A percentile compares a stretch with the other conserved stretches of the same genome.
phyloP scores from a whole-genome alignment of 2,329 filamentous ascomycete genomes.

The Penicillium paneum region DNA sequence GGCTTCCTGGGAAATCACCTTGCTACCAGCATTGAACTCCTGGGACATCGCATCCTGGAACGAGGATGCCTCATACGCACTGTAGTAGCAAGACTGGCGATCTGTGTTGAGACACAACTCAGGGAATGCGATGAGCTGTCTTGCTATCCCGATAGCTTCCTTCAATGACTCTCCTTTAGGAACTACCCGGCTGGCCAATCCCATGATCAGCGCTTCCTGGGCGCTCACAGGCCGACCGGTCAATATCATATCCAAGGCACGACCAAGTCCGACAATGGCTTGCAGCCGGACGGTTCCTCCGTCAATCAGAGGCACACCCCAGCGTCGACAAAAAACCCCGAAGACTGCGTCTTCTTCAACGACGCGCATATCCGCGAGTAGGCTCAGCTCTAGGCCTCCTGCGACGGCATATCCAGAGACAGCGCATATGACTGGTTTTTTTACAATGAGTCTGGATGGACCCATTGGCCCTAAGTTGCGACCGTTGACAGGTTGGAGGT shows the following conservation, averaged over 20 bases:
- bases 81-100: constrained; percentile 49
- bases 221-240: constrained; percentile 52
- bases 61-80: constrained; percentile 47
- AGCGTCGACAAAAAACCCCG: constrained; percentile 56
- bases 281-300: constrained; percentile 55
- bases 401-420: constrained; percentile 55
- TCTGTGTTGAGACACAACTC: constrained; percentile 54
- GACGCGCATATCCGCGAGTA: constrained; percentile 54
- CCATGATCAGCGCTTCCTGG: constrained; percentile 51
- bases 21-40: constrained; percentile 15
- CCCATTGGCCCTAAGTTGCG: constrained; percentile 51
- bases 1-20: constrained; percentile 18
- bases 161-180: constrained; percentile 50
- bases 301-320: constrained; percentile 52
- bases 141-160: constrained; percentile 50
- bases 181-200: constrained; percentile 54
- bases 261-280: constrained; percentile 51
- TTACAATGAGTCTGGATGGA: constrained; percentile 49
- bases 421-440: constrained; percentile 54
- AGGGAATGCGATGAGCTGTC: constrained; percentile 49
- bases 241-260: constrained; percentile 57
- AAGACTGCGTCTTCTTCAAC: constrained; percentile 54
- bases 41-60: constrained; percentile 48
- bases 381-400: constrained; percentile 52
- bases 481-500: constrained; percentile 33